Base-by-base conservation (phyloP, 2,329 filamentous ascomycete species). In the Purpureocillium lavendulum region DNA sequence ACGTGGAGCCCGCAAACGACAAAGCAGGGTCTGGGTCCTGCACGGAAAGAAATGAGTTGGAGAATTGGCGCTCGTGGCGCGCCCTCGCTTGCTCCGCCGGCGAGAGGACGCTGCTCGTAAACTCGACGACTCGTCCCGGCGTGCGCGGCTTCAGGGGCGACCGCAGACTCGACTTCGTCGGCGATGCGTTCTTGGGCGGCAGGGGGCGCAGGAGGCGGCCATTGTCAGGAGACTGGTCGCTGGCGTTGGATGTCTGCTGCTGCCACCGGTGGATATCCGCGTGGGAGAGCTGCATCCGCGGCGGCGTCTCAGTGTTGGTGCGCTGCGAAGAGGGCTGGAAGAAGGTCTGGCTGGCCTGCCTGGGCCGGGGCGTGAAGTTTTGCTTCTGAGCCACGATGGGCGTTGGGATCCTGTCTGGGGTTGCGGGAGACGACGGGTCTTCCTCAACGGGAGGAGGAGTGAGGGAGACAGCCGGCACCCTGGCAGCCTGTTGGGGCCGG, bases 101-200 rank as follows among this genome's bases (percentile, higher is more conserved):
- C 4, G 69, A 70, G 7, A 70, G 54, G 1, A 67, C 67, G 51
- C 63, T 71, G 54, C 66, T 70, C 1, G 69, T 70, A 46, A 78
- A 79, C 41, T 75, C 73, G 12, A 80, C 75, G 1, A 78, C 70
- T 1, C 72, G 68, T 4, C 75, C 75, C 1, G 72, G 73, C 2
- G 72, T 77, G 44, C 68, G 75, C 4, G 71, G 68, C 49, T 79
- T 80, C 14, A 75, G 52, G 0, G 74, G 72, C 4, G 75, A 76
- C 14, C 75, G 68, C 17, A 80, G 56, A 46, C 66, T 73, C 1
- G 75, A 79, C 50, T 79, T 80, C 8, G 57, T 63, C 0, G 75
- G 75, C 1, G 74, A 78, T 4, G 68, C 66, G n/a, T 67, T 63
- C 43, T 64, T 69, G 38, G 69, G 62, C 11, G 73, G 73, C 4